These are phyloP conservation scores for Cadophora luteo-olivacea DNA, from an alignment of 2,329 filamentous ascomycete species.

Conservation along the genomic window DNA sequence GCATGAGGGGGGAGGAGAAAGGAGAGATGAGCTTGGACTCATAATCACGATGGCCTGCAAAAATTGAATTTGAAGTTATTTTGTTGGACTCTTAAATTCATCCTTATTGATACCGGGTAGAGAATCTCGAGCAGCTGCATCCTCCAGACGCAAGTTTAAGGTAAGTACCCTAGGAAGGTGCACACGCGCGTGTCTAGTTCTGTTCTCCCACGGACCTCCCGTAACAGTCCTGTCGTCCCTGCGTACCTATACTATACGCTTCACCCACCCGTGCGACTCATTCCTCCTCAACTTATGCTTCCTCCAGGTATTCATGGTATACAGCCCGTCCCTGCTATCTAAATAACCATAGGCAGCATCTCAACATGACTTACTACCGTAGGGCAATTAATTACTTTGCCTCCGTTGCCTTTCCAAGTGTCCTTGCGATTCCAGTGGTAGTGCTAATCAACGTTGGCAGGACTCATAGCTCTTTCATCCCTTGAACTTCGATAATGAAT, in stretches of 20 bases:
- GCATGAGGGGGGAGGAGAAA: background rate
- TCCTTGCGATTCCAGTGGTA: background rate
- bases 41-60: background rate
- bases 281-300: background rate
- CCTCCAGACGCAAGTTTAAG: background rate
- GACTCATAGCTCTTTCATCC: constrained; percentile 11
- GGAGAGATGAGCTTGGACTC: constrained; percentile 3
- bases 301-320: background rate
- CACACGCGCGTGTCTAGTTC: background rate
- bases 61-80: too few species aligned
- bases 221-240: background rate
- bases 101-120: background rate
- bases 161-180: too few species aligned
- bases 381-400: background rate
- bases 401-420: background rate
- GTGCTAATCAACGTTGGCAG: background rate
- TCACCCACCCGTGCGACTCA: background rate
- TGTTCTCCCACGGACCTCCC: background rate
- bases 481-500: constrained; percentile 17
- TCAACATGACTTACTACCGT: background rate
- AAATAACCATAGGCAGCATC: background rate
- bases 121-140: background rate
- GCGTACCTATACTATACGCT: background rate
- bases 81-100: background rate
- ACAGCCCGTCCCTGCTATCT: background rate